These are phyloP conservation scores for Solanum pimpinellifolium DNA, from an alignment of 257 asterid genomes.

Conservation along the genomic window DNA sequence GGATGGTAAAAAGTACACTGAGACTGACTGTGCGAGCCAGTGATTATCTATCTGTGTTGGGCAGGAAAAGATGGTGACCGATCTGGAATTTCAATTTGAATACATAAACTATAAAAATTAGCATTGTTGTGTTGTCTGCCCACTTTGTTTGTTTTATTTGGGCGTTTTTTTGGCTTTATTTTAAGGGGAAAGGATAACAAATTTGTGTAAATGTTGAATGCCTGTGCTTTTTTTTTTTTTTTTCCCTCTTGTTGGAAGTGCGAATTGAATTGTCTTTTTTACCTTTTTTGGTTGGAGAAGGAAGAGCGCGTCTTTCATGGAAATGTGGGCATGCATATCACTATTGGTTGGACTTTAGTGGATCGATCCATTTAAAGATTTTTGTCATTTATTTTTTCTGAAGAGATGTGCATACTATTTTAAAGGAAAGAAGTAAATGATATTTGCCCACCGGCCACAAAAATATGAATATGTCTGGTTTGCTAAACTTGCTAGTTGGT, in stretches of 20 bases:
- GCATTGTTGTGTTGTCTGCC: background rate
- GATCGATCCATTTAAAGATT: slow-evolving; percentile 10
- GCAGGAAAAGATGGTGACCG: background rate
- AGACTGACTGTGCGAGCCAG: background rate
- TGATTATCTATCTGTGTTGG: background rate
- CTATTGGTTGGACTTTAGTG: slow-evolving; percentile 19
- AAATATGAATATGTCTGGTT: background rate
- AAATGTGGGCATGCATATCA: background rate
- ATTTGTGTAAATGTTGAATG: background rate
- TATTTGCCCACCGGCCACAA: slow-evolving; percentile 2
- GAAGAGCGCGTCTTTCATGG: background rate
- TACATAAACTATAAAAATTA: background rate
- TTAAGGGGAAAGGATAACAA: background rate
- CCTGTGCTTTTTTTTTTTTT: background rate
- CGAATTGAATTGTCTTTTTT: background rate
- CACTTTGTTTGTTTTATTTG: background rate
- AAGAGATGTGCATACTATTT: slow-evolving; percentile 17
- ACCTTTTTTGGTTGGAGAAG: background rate
- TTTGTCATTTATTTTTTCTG: slow-evolving; percentile 26
- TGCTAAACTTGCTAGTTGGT: background rate
- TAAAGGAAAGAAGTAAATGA: background rate
- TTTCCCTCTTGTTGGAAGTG: background rate
- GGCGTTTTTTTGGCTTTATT: background rate
- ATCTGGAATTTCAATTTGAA: background rate
- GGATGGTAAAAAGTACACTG: background rate